Conservation (phyloP, 306 rosid species). For the Hippophae tibetana region DNA sequence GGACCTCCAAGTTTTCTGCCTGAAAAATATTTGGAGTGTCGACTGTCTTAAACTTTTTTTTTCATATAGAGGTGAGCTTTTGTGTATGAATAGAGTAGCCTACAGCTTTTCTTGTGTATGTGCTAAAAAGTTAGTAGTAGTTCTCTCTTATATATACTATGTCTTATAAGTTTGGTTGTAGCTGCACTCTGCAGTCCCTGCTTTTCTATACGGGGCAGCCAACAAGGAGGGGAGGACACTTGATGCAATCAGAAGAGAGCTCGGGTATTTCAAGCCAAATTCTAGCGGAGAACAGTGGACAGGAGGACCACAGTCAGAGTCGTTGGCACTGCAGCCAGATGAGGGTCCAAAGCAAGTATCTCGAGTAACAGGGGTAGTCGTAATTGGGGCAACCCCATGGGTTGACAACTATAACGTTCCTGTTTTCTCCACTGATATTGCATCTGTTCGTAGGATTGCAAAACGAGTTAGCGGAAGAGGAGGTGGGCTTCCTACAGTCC, state of each 20-base stretch:
- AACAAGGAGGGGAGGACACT: slow-evolving; percentile 65
- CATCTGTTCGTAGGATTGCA: slow-evolving; percentile 37
- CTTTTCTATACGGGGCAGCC: slow-evolving; percentile 76
- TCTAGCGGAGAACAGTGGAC: slow-evolving; percentile 51
- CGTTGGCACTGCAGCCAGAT: slow-evolving; percentile 51
- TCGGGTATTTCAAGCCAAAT: slow-evolving; percentile 83
- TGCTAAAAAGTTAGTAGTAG: too few relatives aligned
- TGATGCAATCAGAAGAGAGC: slow-evolving; percentile 57
- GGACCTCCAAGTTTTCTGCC: too few relatives aligned
- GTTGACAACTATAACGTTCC: slow-evolving; percentile 81
- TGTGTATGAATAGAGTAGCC: too few relatives aligned
- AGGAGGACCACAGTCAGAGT: slow-evolving; percentile 39
- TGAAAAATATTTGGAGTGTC: too few relatives aligned
- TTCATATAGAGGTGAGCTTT: too few relatives aligned
- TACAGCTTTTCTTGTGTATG: too few relatives aligned
- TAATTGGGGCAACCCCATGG: slow-evolving; percentile 53
- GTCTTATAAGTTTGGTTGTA: too few relatives aligned
- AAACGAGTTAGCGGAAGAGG: slow-evolving; percentile 36
- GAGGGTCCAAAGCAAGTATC: slow-evolving; percentile 52
- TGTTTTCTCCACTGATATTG: slow-evolving; percentile 42
- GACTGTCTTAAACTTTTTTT: too few relatives aligned
- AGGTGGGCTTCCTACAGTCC: slow-evolving; percentile 60
- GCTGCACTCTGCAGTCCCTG: slow-evolving; percentile 48
- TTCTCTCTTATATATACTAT: too few relatives aligned
- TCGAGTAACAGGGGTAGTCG: slow-evolving; percentile 46